Evolutionary conservation across 805 yeast species (phyloP), one percentile per base, ranked within the genome.

Genomic region (Saturnispora gosingensis): DNA sequence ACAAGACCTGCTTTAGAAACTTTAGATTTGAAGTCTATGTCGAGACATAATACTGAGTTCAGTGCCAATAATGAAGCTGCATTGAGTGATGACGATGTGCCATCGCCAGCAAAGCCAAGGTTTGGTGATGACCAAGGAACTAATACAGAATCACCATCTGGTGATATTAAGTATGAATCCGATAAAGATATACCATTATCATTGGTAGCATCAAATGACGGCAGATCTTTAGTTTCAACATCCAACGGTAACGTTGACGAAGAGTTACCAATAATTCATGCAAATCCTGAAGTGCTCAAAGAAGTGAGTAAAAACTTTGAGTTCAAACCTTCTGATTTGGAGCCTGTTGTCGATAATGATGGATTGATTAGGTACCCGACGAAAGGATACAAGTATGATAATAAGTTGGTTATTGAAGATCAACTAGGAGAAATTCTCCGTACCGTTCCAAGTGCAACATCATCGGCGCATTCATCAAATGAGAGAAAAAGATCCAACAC

Each of bases 351-450:
- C 25, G 72, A 71, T 43, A 72, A 69, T 16, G 69, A 67, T 53
- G 70, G 70, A 16, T 62, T 61, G 20, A 20, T 62, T n/a, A 57
- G 67, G 42, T 46, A 61, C 5, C 71, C 72, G 6, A 58, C 69
- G 1, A 65, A 69, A 35, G 83, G 81, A 0, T 85, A 77, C 64
- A 80, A 78, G 45, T 96, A 88, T 58, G 96, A 95, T 25, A 60
- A 71, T 36, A 71, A 76, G 43, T 65, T 90, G 36, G 77, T 90
- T 49, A 73, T 91, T 51, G 99, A 91, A 64, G 93, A 89, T 66
- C 78, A 76, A 51, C 74, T 82, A 46, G 98, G 98, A 51, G 97
- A 90, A 62, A 75, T 89, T 43, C 61, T 91, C 48, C 82, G 78
- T 48, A 74, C 82, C 2, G 70, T 82, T 50, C 60, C 50, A 67